Conservation (phyloP, 1,284 basidiomycete genomes). For the Moniliophthora roreri region DNA sequence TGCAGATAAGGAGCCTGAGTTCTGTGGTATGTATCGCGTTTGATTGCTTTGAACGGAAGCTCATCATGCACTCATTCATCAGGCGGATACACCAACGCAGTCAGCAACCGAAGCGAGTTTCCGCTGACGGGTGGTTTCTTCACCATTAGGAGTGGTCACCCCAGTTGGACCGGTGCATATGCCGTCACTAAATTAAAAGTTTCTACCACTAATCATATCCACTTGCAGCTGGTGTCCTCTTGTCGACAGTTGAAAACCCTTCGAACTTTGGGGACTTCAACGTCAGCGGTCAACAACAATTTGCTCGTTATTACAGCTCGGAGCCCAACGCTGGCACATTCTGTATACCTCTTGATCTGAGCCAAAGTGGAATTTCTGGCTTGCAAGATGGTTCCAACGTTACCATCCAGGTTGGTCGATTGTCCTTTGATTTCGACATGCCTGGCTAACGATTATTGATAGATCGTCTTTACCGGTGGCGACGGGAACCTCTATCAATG, state of each 20-base stretch:
- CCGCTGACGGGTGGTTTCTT: slow-evolving; percentile 50
- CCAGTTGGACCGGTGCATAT: slow-evolving; percentile 36
- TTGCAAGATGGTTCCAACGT: slow-evolving; percentile 47
- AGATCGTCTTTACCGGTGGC: slow-evolving; percentile 49
- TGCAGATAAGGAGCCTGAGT: slow-evolving; percentile 46
- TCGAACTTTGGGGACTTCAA: slow-evolving; percentile 55
- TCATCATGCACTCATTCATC: slow-evolving; percentile 3
- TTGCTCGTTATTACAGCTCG: slow-evolving; percentile 41
- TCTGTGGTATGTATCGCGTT: slow-evolving; percentile 41
- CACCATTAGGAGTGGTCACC: slow-evolving; percentile 39
- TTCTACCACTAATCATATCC: background rate
- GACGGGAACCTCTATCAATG: slow-evolving; percentile 61
- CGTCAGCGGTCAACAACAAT: slow-evolving; percentile 32
- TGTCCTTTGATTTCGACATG: background rate
- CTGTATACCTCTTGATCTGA: slow-evolving; percentile 56
- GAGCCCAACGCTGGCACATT: slow-evolving; percentile 43
- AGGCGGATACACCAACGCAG: slow-evolving; percentile 48
- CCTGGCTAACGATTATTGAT: slow-evolving; percentile 8
- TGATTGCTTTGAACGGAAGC: background rate
- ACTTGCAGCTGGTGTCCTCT: slow-evolving; percentile 36
- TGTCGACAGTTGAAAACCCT: slow-evolving; percentile 47
- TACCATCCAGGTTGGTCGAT: slow-evolving; percentile 30
- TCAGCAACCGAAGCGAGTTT: slow-evolving; percentile 50
- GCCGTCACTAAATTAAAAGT: background rate
- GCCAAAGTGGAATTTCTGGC: slow-evolving; percentile 41